phyloP scores from a whole-genome alignment of 768 basidiomycete genomes.

The Tulasnella sp. region DNA sequence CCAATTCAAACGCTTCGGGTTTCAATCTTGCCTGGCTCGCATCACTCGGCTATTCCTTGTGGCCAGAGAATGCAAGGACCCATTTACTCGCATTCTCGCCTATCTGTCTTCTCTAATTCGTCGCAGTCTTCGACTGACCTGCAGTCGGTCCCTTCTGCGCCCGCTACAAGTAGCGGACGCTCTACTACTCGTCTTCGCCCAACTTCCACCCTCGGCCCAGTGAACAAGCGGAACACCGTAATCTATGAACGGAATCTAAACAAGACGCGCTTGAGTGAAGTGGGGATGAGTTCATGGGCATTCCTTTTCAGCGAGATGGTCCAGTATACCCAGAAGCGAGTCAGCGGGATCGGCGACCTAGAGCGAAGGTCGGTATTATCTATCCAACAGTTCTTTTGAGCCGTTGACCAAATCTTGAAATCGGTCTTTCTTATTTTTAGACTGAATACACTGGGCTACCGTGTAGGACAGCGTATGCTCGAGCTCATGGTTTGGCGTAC shows the following conservation, averaged over 20 bases:
- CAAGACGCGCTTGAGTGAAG: constrained; percentile 76
- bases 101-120: constrained; percentile 22
- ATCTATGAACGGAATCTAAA: constrained; percentile 86
- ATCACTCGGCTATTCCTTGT: not conserved
- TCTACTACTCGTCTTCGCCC: not conserved
- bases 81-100: constrained; percentile 18
- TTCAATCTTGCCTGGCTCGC: no score
- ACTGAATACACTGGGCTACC: constrained; percentile 85
- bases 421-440: constrained; percentile 36
- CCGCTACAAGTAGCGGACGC: not conserved
- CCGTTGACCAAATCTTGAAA: not conserved
- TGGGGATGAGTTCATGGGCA: constrained; percentile 69
- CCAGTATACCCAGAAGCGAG: constrained; percentile 92
- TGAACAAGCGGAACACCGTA: constrained; percentile 45
- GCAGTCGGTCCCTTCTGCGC: not conserved
- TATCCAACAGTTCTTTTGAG: not conserved
- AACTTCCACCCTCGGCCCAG: not conserved
- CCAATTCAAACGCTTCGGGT: no score
- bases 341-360: constrained; percentile 88
- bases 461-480: constrained; percentile 76
- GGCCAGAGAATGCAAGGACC: constrained; percentile 7
- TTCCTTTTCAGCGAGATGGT: constrained; percentile 92
- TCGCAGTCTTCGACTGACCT: constrained; percentile 29
- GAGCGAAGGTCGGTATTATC: constrained; percentile 61
- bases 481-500: constrained; percentile 76